Evolutionary conservation across 2,329 filamentous ascomycete species (phyloP).

Genomic region (Trichoderma koningiopsis): DNA sequence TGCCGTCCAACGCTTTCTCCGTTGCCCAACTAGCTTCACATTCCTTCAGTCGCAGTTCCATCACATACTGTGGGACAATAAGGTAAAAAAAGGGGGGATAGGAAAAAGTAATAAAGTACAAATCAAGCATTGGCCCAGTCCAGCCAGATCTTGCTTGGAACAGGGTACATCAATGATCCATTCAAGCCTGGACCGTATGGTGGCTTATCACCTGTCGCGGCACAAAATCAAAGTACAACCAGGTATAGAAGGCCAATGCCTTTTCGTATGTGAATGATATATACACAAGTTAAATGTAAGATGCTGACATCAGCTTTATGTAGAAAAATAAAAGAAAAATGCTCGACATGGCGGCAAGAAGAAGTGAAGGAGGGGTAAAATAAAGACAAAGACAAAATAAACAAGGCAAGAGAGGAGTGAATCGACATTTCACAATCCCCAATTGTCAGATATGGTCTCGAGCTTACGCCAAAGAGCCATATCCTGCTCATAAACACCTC

Average conservation of each 20-base stretch:
- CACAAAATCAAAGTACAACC: constrained; percentile 1
- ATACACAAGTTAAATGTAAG: constrained; percentile 20
- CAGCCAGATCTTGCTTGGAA: constrained; percentile 11
- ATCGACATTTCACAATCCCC: constrained; percentile 30
- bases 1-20: constrained; percentile 1
- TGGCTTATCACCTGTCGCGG: not conserved
- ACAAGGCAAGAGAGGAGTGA: constrained; percentile 29
- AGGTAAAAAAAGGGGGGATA: not conserved
- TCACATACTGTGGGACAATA: constrained; percentile 8
- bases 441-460: constrained; percentile 31
- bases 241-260: not conserved
- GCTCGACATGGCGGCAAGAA: constrained; percentile 22
- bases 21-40: not conserved
- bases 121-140: constrained; percentile 3
- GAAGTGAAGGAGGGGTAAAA: constrained; percentile 18
- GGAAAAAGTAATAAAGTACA: constrained; percentile 19
- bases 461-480: constrained; percentile 31
- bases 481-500: constrained; percentile 29
- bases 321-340: not conserved
- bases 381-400: constrained; percentile 26
- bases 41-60: not conserved
- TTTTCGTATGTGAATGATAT: constrained; percentile 22
- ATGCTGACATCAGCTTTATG: constrained; percentile 17
- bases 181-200: not conserved
- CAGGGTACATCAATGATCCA: not conserved